These are phyloP conservation scores for Globisporangium okanoganense DNA, from an alignment of 352 stramenopile species.

Conservation along the genomic window DNA sequence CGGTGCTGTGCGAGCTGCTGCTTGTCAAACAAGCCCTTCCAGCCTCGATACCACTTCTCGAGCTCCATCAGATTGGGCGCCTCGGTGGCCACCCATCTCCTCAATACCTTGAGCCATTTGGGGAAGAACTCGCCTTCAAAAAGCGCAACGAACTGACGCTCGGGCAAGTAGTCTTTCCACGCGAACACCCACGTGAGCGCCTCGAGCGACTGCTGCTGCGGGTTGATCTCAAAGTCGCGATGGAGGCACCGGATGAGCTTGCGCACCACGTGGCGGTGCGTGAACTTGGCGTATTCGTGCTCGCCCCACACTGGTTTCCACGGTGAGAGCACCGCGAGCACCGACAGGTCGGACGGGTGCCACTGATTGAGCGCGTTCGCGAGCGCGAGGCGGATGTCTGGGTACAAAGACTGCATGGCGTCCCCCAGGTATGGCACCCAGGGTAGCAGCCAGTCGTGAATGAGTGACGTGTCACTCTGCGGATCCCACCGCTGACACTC, in stretches of 20 bases:
- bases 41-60: slow-evolving; percentile 81
- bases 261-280: slow-evolving; percentile 67
- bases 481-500: slow-evolving; percentile 64
- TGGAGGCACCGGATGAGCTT: slow-evolving; percentile 78
- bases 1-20: slow-evolving; percentile 47
- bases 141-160: slow-evolving; percentile 73
- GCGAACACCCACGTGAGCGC: slow-evolving; percentile 66
- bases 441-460: slow-evolving; percentile 80
- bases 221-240: slow-evolving; percentile 80
- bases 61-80: slow-evolving; percentile 57
- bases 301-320: slow-evolving; percentile 76
- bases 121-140: slow-evolving; percentile 91
- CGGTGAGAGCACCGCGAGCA: slow-evolving; percentile 55
- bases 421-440: slow-evolving; percentile 49
- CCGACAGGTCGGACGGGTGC: slow-evolving; percentile 73
- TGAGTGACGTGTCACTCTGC: slow-evolving; percentile 34
- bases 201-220: slow-evolving; percentile 64
- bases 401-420: slow-evolving; percentile 51
- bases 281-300: slow-evolving; percentile 83
- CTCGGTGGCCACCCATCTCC: slow-evolving; percentile 56
- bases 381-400: slow-evolving; percentile 64
- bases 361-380: slow-evolving; percentile 66
- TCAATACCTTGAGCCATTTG: slow-evolving; percentile 85
- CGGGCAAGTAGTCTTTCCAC: slow-evolving; percentile 64
- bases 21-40: slow-evolving; percentile 79